Conservation (phyloP, 495 filamentous ascomycete species). For the Corynascus novoguineensis region DNA sequence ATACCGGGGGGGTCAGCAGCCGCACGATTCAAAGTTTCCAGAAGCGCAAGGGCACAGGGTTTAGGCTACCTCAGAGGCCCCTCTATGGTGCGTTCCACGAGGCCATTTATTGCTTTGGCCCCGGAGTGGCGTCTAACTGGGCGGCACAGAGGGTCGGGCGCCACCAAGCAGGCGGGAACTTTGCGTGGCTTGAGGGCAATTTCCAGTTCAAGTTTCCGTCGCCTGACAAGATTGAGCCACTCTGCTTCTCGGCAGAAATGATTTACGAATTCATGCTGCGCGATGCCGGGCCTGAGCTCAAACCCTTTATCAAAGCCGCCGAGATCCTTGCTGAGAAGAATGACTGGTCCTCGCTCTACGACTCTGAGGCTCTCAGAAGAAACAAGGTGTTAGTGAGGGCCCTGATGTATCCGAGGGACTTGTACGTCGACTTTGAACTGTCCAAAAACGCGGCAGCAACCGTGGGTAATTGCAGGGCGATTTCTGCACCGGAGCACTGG, state of each 20-base stretch:
- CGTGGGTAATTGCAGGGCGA: conserved; percentile 67
- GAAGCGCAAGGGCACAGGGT: not conserved
- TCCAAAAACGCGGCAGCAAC: conserved; percentile 60
- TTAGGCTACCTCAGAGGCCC: conserved; percentile 20
- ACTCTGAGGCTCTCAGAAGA: conserved; percentile 55
- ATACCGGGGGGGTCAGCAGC: conserved; percentile 52
- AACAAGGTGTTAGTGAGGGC: conserved; percentile 79
- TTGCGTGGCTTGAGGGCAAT: conserved; percentile 35
- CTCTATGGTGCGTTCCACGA: conserved; percentile 28
- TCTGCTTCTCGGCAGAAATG: conserved; percentile 89
- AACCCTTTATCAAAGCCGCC: conserved; percentile 54
- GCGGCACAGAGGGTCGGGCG: conserved; percentile 39
- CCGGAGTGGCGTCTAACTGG: conserved; percentile 28
- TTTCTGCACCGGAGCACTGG: conserved; percentile 68
- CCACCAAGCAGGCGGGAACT: conserved; percentile 22
- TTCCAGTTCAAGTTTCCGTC: conserved; percentile 10
- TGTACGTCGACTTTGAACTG: conserved; percentile 78
- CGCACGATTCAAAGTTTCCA: conserved; percentile 54
- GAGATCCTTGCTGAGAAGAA: conserved; percentile 56
- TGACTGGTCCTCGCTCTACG: conserved; percentile 71
- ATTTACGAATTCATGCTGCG: conserved; percentile 55
- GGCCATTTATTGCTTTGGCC: conserved; percentile 22
- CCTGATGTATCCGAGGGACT: conserved; percentile 75
- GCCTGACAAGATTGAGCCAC: conserved; percentile 30
- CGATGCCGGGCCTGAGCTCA: conserved; percentile 44